phyloP scores from a whole-genome alignment of 805 yeast species.

The Candida insectorum region DNA sequence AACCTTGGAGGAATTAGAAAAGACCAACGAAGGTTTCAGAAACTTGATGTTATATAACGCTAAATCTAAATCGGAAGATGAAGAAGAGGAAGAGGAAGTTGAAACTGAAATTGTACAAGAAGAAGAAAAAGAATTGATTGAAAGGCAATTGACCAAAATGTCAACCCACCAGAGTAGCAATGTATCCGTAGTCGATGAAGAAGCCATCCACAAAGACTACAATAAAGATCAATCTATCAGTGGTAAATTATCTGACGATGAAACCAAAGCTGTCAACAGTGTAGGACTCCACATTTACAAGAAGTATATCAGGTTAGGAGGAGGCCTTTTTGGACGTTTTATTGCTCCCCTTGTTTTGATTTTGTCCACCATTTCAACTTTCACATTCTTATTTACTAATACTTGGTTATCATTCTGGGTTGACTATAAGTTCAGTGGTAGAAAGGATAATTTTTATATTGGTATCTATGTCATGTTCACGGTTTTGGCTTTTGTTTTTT shows the following conservation, averaged over 20 bases:
- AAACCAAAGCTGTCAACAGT: slow-evolving; percentile 58
- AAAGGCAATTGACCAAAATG: slow-evolving; percentile 25
- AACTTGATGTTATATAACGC: slow-evolving; percentile 25
- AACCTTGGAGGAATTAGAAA: slow-evolving; percentile 22
- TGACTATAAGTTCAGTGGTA: slow-evolving; percentile 45
- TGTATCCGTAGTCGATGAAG: slow-evolving; percentile 24
- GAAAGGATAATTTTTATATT: slow-evolving; percentile 58
- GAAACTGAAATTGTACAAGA: slow-evolving; percentile 16
- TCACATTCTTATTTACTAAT: slow-evolving; percentile 57
- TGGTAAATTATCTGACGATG: slow-evolving; percentile 38
- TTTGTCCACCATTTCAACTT: slow-evolving; percentile 33
- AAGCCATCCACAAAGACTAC: slow-evolving; percentile 29
- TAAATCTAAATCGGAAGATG: slow-evolving; percentile 16
- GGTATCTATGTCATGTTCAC: slow-evolving; percentile 69
- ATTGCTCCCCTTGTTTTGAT: slow-evolving; percentile 15
- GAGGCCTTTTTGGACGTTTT: slow-evolving; percentile 40
- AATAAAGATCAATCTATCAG: slow-evolving; percentile 20
- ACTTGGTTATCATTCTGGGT: slow-evolving; percentile 88
- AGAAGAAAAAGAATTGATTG: slow-evolving; percentile 16
- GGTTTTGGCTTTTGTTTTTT: slow-evolving; percentile 43
- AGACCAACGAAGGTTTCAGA: slow-evolving; percentile 22
- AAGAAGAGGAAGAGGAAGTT: slow-evolving; percentile 15
- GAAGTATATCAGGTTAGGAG: slow-evolving; percentile 51
- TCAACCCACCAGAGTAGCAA: slow-evolving; percentile 9
- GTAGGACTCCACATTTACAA: slow-evolving; percentile 48